Evolutionary conservation across 192 early-diverging fungal species (phyloP).

Genomic region (Coemansia sp.): DNA sequence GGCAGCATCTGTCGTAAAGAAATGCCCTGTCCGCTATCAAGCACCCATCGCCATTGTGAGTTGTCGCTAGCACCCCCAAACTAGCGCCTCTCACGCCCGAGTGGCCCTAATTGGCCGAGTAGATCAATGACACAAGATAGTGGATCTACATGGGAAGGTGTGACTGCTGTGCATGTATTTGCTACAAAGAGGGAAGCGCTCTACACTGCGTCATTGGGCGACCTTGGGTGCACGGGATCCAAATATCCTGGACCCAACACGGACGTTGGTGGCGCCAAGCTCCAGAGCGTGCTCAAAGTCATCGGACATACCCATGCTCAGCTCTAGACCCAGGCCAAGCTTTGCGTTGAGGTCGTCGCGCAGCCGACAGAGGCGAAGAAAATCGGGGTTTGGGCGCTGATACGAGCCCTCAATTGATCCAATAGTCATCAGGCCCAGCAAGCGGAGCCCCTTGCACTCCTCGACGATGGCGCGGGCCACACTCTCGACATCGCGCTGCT

Average conservation of each 20-base stretch:
- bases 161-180: not conserved
- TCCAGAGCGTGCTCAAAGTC: slow-evolving; percentile 85
- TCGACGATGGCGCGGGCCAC: slow-evolving; percentile 66
- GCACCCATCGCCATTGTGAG: slow-evolving; percentile 1
- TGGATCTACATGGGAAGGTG: not conserved
- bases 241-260: slow-evolving; percentile 94
- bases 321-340: slow-evolving; percentile 57
- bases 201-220: not conserved
- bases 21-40: not conserved
- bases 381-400: slow-evolving; percentile 55
- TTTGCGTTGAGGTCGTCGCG: slow-evolving; percentile 24
- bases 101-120: slow-evolving; percentile 32
- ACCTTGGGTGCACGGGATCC: slow-evolving; percentile 58
- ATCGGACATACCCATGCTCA: slow-evolving; percentile 98
- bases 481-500: slow-evolving; percentile 48
- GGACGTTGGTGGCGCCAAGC: slow-evolving; percentile 85
- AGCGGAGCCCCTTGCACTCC: slow-evolving; percentile 63
- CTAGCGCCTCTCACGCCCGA: not conserved
- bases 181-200: not conserved
- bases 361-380: slow-evolving; percentile 39
- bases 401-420: slow-evolving; percentile 63
- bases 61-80: too few species aligned
- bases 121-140: slow-evolving; percentile 51
- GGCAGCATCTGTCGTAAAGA: not conserved
- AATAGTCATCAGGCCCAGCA: slow-evolving; percentile 95